These are phyloP conservation scores for Ganoderma boninense DNA, from an alignment of 1,284 basidiomycete genomes.

Conservation along the genomic window DNA sequence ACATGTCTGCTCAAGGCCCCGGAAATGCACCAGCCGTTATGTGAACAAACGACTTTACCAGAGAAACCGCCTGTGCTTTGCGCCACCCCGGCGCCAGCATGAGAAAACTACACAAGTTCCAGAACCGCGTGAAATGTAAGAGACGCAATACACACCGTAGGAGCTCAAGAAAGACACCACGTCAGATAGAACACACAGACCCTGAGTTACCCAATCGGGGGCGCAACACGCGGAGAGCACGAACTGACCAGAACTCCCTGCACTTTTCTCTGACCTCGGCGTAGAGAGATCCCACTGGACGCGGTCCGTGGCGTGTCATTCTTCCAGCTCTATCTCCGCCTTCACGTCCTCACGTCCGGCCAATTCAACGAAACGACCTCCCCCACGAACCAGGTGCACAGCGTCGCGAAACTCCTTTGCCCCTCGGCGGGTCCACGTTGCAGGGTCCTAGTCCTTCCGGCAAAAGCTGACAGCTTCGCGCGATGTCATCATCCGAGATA, in stretches of 20 bases:
- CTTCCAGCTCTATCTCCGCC: conserved; percentile 40
- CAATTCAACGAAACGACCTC: conserved; percentile 44
- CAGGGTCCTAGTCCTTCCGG: conserved; percentile 39
- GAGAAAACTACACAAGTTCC: no score
- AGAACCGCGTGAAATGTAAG: not conserved
- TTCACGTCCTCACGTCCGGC: conserved; percentile 35
- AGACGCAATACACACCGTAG: not conserved
- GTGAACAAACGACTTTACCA: no score
- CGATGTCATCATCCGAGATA: conserved; percentile 61
- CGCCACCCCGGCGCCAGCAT: no score
- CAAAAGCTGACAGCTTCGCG: conserved; percentile 65
- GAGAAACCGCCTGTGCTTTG: no score
- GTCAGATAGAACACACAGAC: not conserved
- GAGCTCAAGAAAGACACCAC: not conserved
- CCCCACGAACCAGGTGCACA: conserved; percentile 47
- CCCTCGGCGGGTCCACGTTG: conserved; percentile 42
- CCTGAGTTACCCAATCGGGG: not conserved
- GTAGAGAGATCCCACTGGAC: conserved; percentile 44
- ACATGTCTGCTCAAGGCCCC: no score
- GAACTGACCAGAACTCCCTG: conserved; percentile 46
- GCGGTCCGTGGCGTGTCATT: conserved; percentile 41
- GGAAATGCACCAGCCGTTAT: no score
- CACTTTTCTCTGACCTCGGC: conserved; percentile 45
- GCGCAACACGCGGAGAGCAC: not conserved
- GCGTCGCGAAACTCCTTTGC: conserved; percentile 48